Conservation (phyloP, 345 rosid genomes). For the Eutrema heterophyllum region DNA sequence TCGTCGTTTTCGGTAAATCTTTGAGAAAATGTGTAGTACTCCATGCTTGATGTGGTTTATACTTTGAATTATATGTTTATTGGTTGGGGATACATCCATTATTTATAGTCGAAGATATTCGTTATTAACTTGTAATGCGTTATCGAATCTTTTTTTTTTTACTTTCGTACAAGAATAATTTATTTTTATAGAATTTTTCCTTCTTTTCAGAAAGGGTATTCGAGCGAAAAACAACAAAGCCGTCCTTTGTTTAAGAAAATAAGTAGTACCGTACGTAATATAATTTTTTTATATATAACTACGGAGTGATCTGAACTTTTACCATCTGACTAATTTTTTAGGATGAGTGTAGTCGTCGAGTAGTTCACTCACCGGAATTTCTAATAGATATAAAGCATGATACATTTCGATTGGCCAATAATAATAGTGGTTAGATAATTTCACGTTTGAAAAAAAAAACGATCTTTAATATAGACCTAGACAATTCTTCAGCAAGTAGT, state of each 20-base stretch:
- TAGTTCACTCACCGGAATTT: too few species aligned
- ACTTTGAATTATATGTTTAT: neutral
- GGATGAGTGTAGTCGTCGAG: too few species aligned
- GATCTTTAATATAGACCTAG: too few species aligned
- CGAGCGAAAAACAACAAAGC: neutral
- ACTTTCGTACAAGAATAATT: constrained; percentile 5
- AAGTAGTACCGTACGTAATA: neutral
- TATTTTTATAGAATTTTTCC: neutral
- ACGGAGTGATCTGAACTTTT: too few species aligned
- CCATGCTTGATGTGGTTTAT: constrained; percentile 20
- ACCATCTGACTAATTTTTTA: too few species aligned
- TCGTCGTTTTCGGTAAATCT: constrained; percentile 1
- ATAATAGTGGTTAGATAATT: too few species aligned
- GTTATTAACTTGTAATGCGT: constrained; percentile 2
- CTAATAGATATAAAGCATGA: too few species aligned
- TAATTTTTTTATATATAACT: too few species aligned
- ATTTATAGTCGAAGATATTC: constrained; percentile 9
- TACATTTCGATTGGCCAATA: too few species aligned
- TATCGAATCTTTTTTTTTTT: constrained; percentile 4
- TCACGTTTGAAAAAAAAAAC: too few species aligned
- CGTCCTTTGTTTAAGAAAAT: neutral
- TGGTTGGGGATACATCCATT: neutral
- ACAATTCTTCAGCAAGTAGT: too few species aligned
- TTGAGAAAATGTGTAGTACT: constrained; percentile 28
- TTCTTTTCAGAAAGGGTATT: neutral